Conservation (phyloP, 2,329 filamentous ascomycete species). For the Fusarium proliferatum region DNA sequence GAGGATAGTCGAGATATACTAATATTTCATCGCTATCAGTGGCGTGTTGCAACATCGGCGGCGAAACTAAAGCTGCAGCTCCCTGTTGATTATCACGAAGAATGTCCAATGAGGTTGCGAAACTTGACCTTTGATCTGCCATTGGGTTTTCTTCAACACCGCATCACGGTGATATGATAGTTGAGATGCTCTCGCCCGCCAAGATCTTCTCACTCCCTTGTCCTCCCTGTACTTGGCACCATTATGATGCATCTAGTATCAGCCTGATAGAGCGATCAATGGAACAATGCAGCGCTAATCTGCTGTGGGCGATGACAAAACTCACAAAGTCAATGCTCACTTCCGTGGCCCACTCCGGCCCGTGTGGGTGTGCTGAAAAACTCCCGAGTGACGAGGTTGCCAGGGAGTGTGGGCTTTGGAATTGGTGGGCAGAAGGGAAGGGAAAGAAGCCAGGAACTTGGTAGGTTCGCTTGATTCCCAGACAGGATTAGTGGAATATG, state of each 20-base stretch:
- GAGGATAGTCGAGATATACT: neutral
- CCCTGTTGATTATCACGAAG: neutral
- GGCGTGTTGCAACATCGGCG: neutral
- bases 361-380: constrained; percentile 35
- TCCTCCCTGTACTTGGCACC: neutral
- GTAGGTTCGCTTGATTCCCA: constrained; percentile 23
- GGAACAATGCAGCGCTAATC: constrained; percentile 9
- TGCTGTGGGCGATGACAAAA: neutral
- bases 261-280: constrained; percentile 1
- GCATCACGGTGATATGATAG: neutral
- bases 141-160: constrained; percentile 10
- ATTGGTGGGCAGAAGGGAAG: constrained; percentile 1
- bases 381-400: constrained; percentile 36
- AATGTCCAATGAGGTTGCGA: constrained; percentile 23
- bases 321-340: constrained; percentile 13
- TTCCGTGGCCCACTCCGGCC: constrained; percentile 25
- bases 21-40: neutral
- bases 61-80: neutral
- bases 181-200: neutral
- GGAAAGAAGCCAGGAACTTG: constrained; percentile 29
- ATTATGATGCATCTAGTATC: neutral
- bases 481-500: constrained; percentile 30
- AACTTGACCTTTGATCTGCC: neutral
- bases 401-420: constrained; percentile 8
- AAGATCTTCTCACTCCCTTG: neutral